These are phyloP conservation scores for Plectosphaerella cucumerina DNA, from an alignment of 2,329 filamentous ascomycete genomes.

Conservation along the genomic window DNA sequence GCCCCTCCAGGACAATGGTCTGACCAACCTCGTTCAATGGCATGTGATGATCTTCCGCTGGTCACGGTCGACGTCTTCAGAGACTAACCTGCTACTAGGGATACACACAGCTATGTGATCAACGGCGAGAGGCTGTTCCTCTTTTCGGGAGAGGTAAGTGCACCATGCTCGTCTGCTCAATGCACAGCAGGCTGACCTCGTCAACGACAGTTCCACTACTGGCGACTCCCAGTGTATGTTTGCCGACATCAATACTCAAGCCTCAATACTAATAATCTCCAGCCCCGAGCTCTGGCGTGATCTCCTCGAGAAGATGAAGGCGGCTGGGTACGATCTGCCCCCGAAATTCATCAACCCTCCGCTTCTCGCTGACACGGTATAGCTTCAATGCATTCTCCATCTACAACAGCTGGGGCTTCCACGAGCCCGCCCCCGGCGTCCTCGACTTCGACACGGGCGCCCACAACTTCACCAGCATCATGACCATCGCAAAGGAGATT, in stretches of 20 bases:
- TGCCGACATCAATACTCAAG: background rate
- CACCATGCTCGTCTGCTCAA: background rate
- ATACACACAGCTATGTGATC: slow-evolving; percentile 34
- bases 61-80: background rate
- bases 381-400: slow-evolving; percentile 39
- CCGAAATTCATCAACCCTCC: background rate
- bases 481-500: slow-evolving; percentile 37
- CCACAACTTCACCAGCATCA: slow-evolving; percentile 45
- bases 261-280: background rate
- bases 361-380: too few species aligned
- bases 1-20: slow-evolving; percentile 25
- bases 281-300: slow-evolving; percentile 35
- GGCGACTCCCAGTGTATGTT: slow-evolving; percentile 34
- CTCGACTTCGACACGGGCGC: slow-evolving; percentile 25
- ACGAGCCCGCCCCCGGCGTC: slow-evolving; percentile 31
- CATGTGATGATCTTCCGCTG: slow-evolving; percentile 3
- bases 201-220: slow-evolving; percentile 33
- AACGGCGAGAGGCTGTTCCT: slow-evolving; percentile 36
- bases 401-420: slow-evolving; percentile 37
- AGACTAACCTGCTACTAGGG: slow-evolving; percentile 21
- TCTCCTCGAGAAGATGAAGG: slow-evolving; percentile 36
- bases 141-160: slow-evolving; percentile 34
- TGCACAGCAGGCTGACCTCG: slow-evolving; percentile 1
- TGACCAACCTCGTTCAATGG: slow-evolving; percentile 28
- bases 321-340: slow-evolving; percentile 24